Evolutionary conservation across 2,329 filamentous ascomycete genomes (phyloP), one percentile per base, ranked within the genome.

Genomic region (Byssochlamys sp.): DNA sequence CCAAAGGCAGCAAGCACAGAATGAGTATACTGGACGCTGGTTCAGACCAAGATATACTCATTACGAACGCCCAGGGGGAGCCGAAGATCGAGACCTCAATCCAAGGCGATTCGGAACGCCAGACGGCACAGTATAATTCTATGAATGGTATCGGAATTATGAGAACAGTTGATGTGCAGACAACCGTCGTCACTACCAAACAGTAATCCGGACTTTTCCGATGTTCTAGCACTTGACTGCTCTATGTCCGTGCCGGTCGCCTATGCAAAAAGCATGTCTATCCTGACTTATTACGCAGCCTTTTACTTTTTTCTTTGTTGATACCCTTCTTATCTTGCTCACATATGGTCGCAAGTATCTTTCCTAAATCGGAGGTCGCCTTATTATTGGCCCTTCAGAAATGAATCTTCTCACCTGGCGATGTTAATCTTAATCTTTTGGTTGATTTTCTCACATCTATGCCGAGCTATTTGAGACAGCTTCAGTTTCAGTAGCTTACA

Each of bases 91-190:
- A 70, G 55, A 70, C 68, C 2, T 62, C 63, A 2, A 60, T 71
- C 6, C 60, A 58, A 9, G 62, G 65, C 0, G 62, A 64, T n/a
- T n/a, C 27, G 5, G 19, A 27, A 19, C 55, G 53, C 14, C 53
- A 49, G 35, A 28, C 52, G n/a, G 53, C 56, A 9, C 57, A 48
- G 4, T 31, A 29, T 1, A 50, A 50, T 12, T 51, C 57, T 2
- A 56, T 61, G 25, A 57, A 56, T n/a, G 63, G 60, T 2, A 61
- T 63, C 55, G 66, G 65, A 6, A 68, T 70, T 14, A 65, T 68
- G 39, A 67, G 64, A 39, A 69, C 68, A 11, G 63, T 70, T 14
- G 61, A 70, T 56, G 63, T 70, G 29, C 63, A 64, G 29, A 66
- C 61, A 0, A 62, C 62, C 2, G 61, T 67, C 27, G 60, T 55